Conservation (phyloP, 495 filamentous ascomycete species). For the Penicillium silybi region DNA sequence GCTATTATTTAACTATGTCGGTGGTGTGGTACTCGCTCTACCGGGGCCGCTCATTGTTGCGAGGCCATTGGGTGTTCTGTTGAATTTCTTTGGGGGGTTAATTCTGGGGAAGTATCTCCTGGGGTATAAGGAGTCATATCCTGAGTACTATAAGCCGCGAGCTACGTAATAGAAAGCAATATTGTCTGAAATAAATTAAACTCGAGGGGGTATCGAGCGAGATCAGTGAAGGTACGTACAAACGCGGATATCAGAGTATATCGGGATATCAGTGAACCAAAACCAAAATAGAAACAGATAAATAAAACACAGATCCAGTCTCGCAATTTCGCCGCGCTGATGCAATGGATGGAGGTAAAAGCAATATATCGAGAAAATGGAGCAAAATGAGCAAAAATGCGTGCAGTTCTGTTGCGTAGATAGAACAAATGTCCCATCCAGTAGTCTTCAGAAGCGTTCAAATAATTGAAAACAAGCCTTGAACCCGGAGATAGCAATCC, state of each 20-base stretch:
- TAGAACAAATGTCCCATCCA: background rate
- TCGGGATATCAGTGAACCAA: constrained; percentile 3
- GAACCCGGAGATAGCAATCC: background rate
- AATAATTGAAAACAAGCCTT: background rate
- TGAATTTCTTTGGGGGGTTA: constrained; percentile 12
- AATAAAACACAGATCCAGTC: constrained; percentile 3
- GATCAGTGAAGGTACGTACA: background rate
- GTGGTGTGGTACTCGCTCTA: constrained; percentile 10
- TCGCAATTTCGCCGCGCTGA: constrained; percentile 24
- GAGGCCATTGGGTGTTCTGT: background rate
- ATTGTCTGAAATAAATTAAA: background rate
- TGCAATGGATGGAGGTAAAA: constrained; percentile 22
- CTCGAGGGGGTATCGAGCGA: background rate
- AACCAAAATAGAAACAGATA: constrained; percentile 10
- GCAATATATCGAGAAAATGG: constrained; percentile 2
- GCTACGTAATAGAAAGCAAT: background rate
- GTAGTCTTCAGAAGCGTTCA: background rate
- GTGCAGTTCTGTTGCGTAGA: background rate
- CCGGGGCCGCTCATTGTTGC: constrained; percentile 4
- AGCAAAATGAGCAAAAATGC: background rate
- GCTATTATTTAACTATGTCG: constrained; percentile 11
- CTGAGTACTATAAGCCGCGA: constrained; percentile 9
- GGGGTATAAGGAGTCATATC: constrained; percentile 10
- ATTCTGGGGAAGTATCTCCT: constrained; percentile 12
- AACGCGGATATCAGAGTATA: background rate